Conservation (phyloP, 1,139 yeast species). For the Lodderomyces theae region DNA sequence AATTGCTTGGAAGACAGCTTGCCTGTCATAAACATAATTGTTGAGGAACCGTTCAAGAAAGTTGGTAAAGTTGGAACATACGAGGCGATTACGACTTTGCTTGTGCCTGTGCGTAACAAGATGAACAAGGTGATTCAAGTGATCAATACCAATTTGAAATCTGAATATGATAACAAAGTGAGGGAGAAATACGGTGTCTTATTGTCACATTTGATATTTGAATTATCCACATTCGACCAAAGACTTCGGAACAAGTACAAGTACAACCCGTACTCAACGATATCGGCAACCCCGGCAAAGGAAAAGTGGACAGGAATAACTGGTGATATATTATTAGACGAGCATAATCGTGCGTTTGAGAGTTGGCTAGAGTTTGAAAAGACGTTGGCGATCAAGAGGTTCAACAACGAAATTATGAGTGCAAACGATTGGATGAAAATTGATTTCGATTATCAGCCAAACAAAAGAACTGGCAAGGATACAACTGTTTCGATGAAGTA, state of each 20-base stretch:
- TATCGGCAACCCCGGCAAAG: constrained; percentile 22
- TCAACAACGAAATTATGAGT: constrained; percentile 51
- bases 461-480: constrained; percentile 20
- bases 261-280: constrained; percentile 48
- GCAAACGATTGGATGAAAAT: constrained; percentile 55
- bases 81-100: constrained; percentile 56
- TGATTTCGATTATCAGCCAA: constrained; percentile 57
- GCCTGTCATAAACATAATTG: constrained; percentile 31
- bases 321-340: constrained; percentile 49
- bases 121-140: constrained; percentile 29
- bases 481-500: constrained; percentile 18
- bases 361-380: constrained; percentile 70
- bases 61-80: constrained; percentile 30
- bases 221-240: constrained; percentile 59
- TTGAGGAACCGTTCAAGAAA: constrained; percentile 31
- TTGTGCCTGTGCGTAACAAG: constrained; percentile 52
- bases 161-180: constrained; percentile 14
- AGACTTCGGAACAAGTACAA: constrained; percentile 51
- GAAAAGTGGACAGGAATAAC: constrained; percentile 59
- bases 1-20: constrained; percentile 48
- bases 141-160: constrained; percentile 22
- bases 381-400: constrained; percentile 55
- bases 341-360: constrained; percentile 30
- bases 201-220: constrained; percentile 60
- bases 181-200: constrained; percentile 46